Evolutionary conservation across 2,329 filamentous ascomycete species (phyloP).

Genomic region (Colletotrichum siamense): DNA sequence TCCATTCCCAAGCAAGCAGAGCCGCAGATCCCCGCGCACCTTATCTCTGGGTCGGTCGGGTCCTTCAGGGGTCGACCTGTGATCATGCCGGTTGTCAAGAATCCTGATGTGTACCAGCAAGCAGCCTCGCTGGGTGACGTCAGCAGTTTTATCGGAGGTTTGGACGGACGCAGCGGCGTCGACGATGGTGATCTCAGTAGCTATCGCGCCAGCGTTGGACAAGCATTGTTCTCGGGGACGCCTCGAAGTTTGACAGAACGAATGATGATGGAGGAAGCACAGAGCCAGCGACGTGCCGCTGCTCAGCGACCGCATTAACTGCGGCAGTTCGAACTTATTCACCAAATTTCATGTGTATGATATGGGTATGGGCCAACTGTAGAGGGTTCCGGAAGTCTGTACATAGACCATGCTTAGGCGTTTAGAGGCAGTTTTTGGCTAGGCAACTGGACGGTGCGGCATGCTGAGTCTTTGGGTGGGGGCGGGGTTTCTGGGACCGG

Average conservation of each 20-base stretch:
- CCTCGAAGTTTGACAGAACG: conserved; percentile 55
- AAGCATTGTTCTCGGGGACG: conserved; percentile 45
- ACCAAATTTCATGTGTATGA: conserved; percentile 3
- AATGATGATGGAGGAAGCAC: conserved; percentile 53
- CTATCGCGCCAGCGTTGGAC: conserved; percentile 46
- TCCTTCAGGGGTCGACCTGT: conserved; percentile 62
- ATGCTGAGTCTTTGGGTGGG: conserved; percentile 1
- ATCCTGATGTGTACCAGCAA: conserved; percentile 52
- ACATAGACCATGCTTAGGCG: conserved; percentile 16
- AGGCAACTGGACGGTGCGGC: conserved; percentile 10
- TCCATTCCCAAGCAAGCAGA: conserved; percentile 37
- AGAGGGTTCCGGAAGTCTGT: conserved; percentile 18
- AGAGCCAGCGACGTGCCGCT: conserved; percentile 28
- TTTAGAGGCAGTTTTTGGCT: conserved; percentile 12
- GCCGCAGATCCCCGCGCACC: conserved; percentile 27
- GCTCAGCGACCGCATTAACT: conserved; percentile 16
- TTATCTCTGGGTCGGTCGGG: conserved; percentile 46
- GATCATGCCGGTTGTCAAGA: conserved; percentile 55
- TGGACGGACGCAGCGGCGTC: conserved; percentile 56
- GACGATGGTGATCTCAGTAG: conserved; percentile 51
- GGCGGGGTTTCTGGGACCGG: conserved; percentile 4
- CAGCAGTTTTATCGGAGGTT: conserved; percentile 57
- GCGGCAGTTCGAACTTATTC: neutral
- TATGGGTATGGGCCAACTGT: conserved; percentile 12
- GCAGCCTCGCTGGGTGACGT: conserved; percentile 55